These are phyloP conservation scores for Fusarium sp. DNA, from an alignment of 2,329 filamentous ascomycete species.

Conservation along the genomic window DNA sequence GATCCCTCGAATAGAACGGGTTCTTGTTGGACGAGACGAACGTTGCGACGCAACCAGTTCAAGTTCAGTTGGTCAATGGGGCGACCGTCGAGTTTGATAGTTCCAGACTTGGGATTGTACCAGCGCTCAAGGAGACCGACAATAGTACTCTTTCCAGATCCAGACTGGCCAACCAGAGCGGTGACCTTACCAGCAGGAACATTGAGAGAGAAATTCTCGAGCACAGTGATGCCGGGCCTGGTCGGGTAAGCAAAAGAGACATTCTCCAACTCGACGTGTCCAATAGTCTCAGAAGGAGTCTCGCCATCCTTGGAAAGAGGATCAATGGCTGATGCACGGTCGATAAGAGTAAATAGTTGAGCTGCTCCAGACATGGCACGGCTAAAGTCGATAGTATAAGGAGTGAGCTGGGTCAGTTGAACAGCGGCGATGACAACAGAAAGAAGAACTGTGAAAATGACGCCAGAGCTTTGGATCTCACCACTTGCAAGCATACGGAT, in stretches of 20 bases:
- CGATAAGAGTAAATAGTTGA: constrained; percentile 55
- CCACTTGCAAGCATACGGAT: constrained; percentile 53
- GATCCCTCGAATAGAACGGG: constrained; percentile 59
- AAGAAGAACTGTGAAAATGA: constrained; percentile 57
- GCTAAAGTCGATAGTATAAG: constrained; percentile 55
- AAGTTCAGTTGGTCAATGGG: constrained; percentile 52
- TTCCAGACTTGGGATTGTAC: constrained; percentile 52
- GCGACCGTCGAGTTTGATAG: constrained; percentile 53
- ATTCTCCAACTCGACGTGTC: constrained; percentile 54
- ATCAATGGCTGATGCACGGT: constrained; percentile 53
- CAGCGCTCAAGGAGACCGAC: constrained; percentile 55
- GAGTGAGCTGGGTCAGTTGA: constrained; percentile 53
- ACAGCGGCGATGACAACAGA: constrained; percentile 55
- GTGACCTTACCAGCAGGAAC: constrained; percentile 61
- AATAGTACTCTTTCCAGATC: constrained; percentile 56
- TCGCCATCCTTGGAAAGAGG: constrained; percentile 51
- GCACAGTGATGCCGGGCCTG: constrained; percentile 56
- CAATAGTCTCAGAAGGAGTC: constrained; percentile 46
- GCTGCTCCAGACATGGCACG: constrained; percentile 52
- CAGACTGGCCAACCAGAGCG: constrained; percentile 55
- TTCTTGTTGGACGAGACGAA: constrained; percentile 56
- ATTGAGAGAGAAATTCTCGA: constrained; percentile 56
- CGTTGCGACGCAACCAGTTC: constrained; percentile 54
- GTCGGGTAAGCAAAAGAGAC: constrained; percentile 61
- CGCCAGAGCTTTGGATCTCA: constrained; percentile 53